Base-by-base conservation (phyloP, 2,329 filamentous ascomycete species). In the Exophiala sp. region DNA sequence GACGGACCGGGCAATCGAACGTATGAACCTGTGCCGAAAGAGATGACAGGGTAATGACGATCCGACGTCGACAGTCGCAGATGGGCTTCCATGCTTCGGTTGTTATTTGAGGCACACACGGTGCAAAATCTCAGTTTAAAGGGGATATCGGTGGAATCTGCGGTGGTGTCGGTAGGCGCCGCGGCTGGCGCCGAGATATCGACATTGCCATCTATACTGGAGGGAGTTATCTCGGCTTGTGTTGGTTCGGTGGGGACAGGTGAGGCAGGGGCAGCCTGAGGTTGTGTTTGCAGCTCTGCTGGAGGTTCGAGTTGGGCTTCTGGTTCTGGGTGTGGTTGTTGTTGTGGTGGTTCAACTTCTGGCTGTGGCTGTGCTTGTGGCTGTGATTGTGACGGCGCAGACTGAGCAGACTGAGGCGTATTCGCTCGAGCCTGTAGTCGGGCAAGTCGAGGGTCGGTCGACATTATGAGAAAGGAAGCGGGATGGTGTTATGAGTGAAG, bases 1-100 rank as follows among this genome's bases (percentile, higher is more conserved):
- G 84, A 86, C 1, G 93, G 91, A 0, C 93, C 93, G 0, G 93
- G 93, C 0, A 98, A 77, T 21, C 93, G 88, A 60, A 98, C 93
- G 14, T 95, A 82, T 14, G 89, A 95, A 48, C 93, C 93, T 0
- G 93, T 98, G 55, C 93, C 93, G 67, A 97, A 98, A 14, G 91
- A 97, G 61, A 97, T 94, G 60, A 95, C 91, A n/a, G 93, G 93
- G 64, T 93, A 97, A 42, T 83, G 73, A 41, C 90, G 93, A 46
- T 85, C 72, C 43, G 88, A 87, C 53, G 86, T 80, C 3, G 93
- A 88, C 27, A 98, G 83, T 56, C 88, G 87, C 22, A 96, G 81
- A 69, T 98, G 93, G n/a, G 91, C 91, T 77, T 97, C 93, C 93
- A 98, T 97, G n/a, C 88, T 95, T 81, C 93, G 83, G 65, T 98